phyloP scores from a whole-genome alignment of 2,329 filamentous ascomycete genomes.

The Epichloe elymi region DNA sequence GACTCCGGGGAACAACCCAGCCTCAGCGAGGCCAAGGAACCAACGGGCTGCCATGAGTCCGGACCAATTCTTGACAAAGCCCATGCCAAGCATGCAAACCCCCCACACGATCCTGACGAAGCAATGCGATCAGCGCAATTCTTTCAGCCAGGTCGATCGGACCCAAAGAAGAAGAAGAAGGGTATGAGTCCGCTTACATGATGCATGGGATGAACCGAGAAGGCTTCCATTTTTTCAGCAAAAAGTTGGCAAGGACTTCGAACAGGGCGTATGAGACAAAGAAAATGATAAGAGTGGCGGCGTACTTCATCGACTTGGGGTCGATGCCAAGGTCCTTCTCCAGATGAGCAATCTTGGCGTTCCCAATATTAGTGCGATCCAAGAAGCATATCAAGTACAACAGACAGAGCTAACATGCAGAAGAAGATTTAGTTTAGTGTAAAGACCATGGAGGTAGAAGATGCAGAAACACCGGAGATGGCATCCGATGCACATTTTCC shows the following conservation, averaged over 20 bases:
- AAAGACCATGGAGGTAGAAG: neutral
- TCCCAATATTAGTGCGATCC: slow-evolving; percentile 65
- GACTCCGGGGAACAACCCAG: slow-evolving; percentile 63
- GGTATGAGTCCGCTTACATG: slow-evolving; percentile 39
- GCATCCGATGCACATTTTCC: neutral
- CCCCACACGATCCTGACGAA: slow-evolving; percentile 48
- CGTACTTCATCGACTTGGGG: slow-evolving; percentile 51
- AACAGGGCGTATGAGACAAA: slow-evolving; percentile 76
- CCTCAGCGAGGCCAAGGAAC: slow-evolving; percentile 63
- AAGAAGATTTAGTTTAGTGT: neutral
- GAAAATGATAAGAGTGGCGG: slow-evolving; percentile 66
- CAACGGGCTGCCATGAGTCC: slow-evolving; percentile 53
- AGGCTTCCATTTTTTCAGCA: slow-evolving; percentile 65
- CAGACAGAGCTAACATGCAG: slow-evolving; percentile 39
- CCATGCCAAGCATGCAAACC: slow-evolving; percentile 54
- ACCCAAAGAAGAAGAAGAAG: neutral
- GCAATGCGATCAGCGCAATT: neutral
- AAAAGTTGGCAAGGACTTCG: slow-evolving; percentile 64
- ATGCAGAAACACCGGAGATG: neutral
- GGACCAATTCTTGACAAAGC: slow-evolving; percentile 48
- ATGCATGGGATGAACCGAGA: slow-evolving; percentile 71
- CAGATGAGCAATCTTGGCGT: slow-evolving; percentile 47
- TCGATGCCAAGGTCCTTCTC: slow-evolving; percentile 34
- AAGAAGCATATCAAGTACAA: slow-evolving; percentile 66
- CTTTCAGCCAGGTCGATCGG: neutral